Evolutionary conservation across 805 yeast genomes (phyloP).

Genomic region (Candida mattraensis): DNA sequence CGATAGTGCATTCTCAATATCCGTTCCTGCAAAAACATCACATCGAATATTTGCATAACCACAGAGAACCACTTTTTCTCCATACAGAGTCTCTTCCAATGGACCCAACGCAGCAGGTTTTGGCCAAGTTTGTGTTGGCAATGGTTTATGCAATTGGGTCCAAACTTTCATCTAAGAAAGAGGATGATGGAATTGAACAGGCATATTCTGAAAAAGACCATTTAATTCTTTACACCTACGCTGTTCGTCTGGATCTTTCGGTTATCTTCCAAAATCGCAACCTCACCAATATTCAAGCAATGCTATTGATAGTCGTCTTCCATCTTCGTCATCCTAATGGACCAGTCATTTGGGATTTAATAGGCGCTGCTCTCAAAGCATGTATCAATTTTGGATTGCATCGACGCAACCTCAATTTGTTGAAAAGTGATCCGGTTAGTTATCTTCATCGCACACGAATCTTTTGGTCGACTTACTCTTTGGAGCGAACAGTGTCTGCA

Average conservation of each 20-base stretch:
- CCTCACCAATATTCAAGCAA: constrained; percentile 8
- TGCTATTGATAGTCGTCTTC: constrained; percentile 15
- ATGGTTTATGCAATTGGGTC: constrained; percentile 18
- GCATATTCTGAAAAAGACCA: constrained; percentile 7
- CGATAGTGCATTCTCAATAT: constrained; percentile 10
- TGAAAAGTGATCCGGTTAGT: constrained; percentile 9
- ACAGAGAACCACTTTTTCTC: constrained; percentile 6
- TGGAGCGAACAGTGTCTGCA: constrained; percentile 47
- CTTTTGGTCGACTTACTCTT: constrained; percentile 49
- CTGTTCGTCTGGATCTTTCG: constrained; percentile 7
- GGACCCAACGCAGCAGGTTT: constrained; percentile 1
- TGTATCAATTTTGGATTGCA: constrained; percentile 22
- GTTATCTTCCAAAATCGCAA: constrained; percentile 8
- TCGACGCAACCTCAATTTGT: constrained; percentile 11
- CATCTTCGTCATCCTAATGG: constrained; percentile 18
- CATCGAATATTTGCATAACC: constrained; percentile 6
- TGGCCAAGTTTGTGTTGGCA: constrained; percentile 12
- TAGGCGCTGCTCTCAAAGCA: constrained; percentile 15
- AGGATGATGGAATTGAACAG: not conserved
- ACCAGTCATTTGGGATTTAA: constrained; percentile 20
- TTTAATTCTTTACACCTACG: constrained; percentile 9
- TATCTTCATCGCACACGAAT: constrained; percentile 9
- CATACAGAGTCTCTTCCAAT: not conserved
- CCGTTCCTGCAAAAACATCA: constrained; percentile 11
- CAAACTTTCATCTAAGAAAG: constrained; percentile 5